phyloP scores from a whole-genome alignment of 1,284 basidiomycete genomes.

The Takashimella tepidaria region DNA sequence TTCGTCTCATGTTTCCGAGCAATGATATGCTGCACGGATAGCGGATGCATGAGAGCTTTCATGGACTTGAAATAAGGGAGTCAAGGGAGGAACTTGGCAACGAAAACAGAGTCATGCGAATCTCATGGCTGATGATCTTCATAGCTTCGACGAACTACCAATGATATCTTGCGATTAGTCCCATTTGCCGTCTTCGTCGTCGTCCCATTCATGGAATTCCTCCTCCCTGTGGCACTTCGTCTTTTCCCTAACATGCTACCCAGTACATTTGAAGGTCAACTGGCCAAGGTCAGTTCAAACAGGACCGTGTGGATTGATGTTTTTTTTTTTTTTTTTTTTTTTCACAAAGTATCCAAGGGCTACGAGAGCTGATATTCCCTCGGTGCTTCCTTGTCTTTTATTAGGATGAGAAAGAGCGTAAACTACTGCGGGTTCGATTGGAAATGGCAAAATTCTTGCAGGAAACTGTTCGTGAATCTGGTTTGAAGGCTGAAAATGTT shows the following conservation, averaged over 20 bases:
- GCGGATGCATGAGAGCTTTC: too few relatives aligned
- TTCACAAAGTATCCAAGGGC: too few relatives aligned
- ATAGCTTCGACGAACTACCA: slow-evolving; percentile 86
- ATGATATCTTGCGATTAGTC: slow-evolving; percentile 84
- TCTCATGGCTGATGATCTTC: background rate
- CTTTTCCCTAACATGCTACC: slow-evolving; percentile 99
- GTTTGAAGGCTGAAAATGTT: slow-evolving; percentile 85
- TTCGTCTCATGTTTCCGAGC: too few relatives aligned
- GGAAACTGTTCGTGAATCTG: slow-evolving; percentile 91
- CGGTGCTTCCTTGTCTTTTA: too few relatives aligned
- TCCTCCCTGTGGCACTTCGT: slow-evolving; percentile 94
- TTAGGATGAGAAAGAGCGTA: slow-evolving; percentile 96
- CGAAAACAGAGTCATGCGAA: background rate
- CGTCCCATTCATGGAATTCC: slow-evolving; percentile 96
- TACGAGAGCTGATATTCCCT: too few relatives aligned
- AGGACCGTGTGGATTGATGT: background rate
- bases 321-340: too few relatives aligned
- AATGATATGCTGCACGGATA: too few relatives aligned
- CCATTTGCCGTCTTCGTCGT: slow-evolving; percentile 94
- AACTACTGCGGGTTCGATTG: slow-evolving; percentile 85
- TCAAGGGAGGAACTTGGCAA: too few relatives aligned
- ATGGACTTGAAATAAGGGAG: too few relatives aligned
- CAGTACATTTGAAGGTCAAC: slow-evolving; percentile 97
- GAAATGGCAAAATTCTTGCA: slow-evolving; percentile 99
- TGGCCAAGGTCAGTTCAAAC: slow-evolving; percentile 62